phyloP scores from a whole-genome alignment of 2,329 filamentous ascomycete genomes.

The Sclerotinia nivalis region DNA sequence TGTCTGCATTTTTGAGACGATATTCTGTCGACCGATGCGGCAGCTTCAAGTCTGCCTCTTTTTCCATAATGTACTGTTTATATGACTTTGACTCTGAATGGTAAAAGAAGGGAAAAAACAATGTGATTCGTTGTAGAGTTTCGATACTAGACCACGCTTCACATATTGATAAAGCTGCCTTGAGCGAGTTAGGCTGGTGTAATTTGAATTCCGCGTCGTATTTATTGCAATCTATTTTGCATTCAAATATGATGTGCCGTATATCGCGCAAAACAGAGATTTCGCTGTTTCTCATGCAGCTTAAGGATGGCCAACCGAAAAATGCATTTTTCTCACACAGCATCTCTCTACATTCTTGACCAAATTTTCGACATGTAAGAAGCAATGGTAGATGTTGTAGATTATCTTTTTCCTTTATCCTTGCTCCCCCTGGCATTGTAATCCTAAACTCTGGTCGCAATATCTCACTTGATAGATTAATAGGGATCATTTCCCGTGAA shows the following conservation, averaged over 20 bases:
- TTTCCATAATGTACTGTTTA: neutral
- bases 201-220: too few species aligned
- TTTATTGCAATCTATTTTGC: too few species aligned
- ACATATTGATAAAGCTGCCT: neutral
- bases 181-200: neutral
- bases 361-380: conserved; percentile 6
- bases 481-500: conserved; percentile 25
- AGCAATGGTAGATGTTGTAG: neutral
- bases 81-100: neutral
- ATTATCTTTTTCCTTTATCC: neutral
- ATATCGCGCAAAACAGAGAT: neutral
- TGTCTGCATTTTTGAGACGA: too few species aligned
- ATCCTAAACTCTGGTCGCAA: too few species aligned
- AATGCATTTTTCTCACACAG: conserved; percentile 1
- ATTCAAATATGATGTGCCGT: neutral
- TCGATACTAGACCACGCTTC: neutral
- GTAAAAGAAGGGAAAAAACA: neutral
- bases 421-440: too few species aligned
- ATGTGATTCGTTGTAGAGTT: neutral
- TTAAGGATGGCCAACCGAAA: neutral
- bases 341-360: neutral
- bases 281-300: neutral
- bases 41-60: neutral
- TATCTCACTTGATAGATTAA: neutral
- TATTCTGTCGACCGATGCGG: too few species aligned